Evolutionary conservation across 106 monocot genomes (phyloP).

Genomic region (Allium sativum): DNA sequence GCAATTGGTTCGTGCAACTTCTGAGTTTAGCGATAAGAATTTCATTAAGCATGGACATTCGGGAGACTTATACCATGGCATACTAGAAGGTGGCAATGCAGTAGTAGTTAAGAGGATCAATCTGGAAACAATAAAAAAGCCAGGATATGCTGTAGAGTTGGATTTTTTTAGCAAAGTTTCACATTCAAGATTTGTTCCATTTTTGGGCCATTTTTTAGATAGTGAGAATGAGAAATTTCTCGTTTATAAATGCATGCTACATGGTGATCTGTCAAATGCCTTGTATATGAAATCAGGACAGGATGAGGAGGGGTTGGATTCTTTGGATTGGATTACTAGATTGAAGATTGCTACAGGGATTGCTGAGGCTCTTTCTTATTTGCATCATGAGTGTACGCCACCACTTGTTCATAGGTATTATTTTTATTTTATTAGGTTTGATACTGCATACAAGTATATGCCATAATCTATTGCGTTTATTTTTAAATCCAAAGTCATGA

Average conservation of each 20-base stretch:
- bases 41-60: slow-evolving; percentile 78
- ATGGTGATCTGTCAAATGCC: slow-evolving; percentile 52
- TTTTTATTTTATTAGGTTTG: background rate
- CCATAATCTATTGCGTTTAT: background rate
- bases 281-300: slow-evolving; percentile 38
- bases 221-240: slow-evolving; percentile 70
- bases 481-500: background rate
- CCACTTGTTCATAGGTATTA: slow-evolving; percentile 79
- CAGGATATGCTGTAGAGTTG: slow-evolving; percentile 47
- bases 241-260: slow-evolving; percentile 63
- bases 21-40: slow-evolving; percentile 48
- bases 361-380: slow-evolving; percentile 69
- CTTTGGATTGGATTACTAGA: slow-evolving; percentile 85
- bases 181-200: slow-evolving; percentile 51
- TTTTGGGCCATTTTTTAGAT: slow-evolving; percentile 71
- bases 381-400: slow-evolving; percentile 68
- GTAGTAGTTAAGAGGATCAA: slow-evolving; percentile 74
- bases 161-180: slow-evolving; percentile 55
- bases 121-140: slow-evolving; percentile 28
- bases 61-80: slow-evolving; percentile 67
- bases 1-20: slow-evolving; percentile 41
- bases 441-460: background rate
- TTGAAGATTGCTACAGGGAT: slow-evolving; percentile 81
- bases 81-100: slow-evolving; percentile 32
- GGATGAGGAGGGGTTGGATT: slow-evolving; percentile 64